Evolutionary conservation across 768 basidiomycete species (phyloP).

Genomic region (Leccinum incarnatum): DNA sequence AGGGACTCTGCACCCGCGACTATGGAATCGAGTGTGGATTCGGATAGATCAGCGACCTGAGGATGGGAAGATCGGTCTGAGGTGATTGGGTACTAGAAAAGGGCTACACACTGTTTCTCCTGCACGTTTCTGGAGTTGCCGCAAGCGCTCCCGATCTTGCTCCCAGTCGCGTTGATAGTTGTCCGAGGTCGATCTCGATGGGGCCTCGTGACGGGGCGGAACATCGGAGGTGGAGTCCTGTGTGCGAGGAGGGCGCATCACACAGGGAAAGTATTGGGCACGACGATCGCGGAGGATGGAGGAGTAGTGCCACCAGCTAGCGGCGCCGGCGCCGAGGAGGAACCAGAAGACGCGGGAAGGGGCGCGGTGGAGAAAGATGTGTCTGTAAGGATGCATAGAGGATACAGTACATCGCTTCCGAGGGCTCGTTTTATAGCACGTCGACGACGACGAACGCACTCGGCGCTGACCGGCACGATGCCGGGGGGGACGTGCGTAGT

Average conservation of each 20-base stretch:
- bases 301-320: slow-evolving; percentile 39
- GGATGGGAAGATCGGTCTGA: background rate
- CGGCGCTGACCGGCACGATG: slow-evolving; percentile 21
- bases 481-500: slow-evolving; percentile 10
- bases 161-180: slow-evolving; percentile 38
- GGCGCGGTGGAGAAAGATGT: slow-evolving; percentile 30
- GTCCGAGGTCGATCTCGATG: slow-evolving; percentile 7
- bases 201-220: slow-evolving; percentile 7
- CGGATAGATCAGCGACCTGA: slow-evolving; percentile 61
- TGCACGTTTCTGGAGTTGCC: slow-evolving; percentile 46
- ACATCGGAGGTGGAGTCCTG: slow-evolving; percentile 2
- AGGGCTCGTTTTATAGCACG: slow-evolving; percentile 14
- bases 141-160: slow-evolving; percentile 46
- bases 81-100: background rate
- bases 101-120: slow-evolving; percentile 43
- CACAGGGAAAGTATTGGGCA: slow-evolving; percentile 30
- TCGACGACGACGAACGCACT: slow-evolving; percentile 17
- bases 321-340: slow-evolving; percentile 50
- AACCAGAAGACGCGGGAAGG: slow-evolving; percentile 73
- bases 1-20: slow-evolving; percentile 54
- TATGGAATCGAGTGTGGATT: slow-evolving; percentile 62
- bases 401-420: slow-evolving; percentile 1
- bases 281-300: slow-evolving; percentile 43
- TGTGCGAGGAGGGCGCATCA: slow-evolving; percentile 24
- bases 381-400: slow-evolving; percentile 23